Conservation (phyloP, 345 rosid genomes). For the Moringa oleifera region DNA sequence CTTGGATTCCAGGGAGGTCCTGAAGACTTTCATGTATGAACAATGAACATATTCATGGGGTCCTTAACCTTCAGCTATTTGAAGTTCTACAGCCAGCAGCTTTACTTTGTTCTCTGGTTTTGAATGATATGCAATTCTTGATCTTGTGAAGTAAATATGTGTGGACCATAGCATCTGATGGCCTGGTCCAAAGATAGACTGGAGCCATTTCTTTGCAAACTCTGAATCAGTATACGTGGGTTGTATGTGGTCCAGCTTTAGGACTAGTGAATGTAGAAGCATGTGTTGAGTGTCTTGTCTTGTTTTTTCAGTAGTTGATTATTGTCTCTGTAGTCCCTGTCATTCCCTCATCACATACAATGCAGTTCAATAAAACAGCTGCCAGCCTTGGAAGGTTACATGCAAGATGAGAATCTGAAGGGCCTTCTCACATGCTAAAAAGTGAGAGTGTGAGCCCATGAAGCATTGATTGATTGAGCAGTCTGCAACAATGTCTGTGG, state of each 20-base stretch:
- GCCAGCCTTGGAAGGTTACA: neutral
- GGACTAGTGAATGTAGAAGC: neutral
- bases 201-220: neutral
- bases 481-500: too few relatives aligned
- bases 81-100: neutral
- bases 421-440: conserved; percentile 7
- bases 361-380: conserved; percentile 7
- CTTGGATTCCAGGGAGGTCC: too few relatives aligned
- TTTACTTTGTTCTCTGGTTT: neutral
- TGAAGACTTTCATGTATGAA: too few relatives aligned
- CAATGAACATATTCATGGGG: too few relatives aligned
- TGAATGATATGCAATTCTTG: too few relatives aligned
- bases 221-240: neutral
- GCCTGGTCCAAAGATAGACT: neutral
- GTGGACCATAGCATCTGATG: neutral
- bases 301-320: too few relatives aligned
- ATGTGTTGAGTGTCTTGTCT: neutral
- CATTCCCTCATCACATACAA: neutral
- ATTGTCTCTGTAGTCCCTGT: conserved; percentile 4
- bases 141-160: neutral
- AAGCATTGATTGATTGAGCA: too few relatives aligned
- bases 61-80: neutral
- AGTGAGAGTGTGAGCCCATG: neutral
- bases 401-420: conserved; percentile 11
- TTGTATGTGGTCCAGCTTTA: conserved; percentile 18